phyloP scores from a whole-genome alignment of 345 rosid species.

The Lumnitzera littorea region DNA sequence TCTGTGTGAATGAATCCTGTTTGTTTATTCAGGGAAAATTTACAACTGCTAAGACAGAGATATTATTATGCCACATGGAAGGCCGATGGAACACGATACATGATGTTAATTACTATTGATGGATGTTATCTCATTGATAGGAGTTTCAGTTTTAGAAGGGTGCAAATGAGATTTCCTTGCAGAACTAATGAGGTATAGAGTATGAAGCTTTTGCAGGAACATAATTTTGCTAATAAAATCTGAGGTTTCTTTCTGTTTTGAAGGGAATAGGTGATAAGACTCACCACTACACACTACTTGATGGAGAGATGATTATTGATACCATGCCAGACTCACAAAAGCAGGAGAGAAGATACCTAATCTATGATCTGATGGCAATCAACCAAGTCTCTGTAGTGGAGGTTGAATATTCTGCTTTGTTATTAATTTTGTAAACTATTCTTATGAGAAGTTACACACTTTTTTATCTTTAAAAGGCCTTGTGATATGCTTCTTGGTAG shows the following conservation, averaged over 20 bases:
- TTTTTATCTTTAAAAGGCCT: no score
- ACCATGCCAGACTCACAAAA: conserved; percentile 79
- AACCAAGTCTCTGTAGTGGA: conserved; percentile 63
- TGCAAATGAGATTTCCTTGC: conserved; percentile 96
- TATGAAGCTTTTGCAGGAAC: conserved; percentile 10
- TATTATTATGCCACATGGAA: conserved; percentile 99
- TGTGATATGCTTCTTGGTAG: no score
- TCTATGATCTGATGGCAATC: conserved; percentile 90
- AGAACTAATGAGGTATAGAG: conserved; percentile 61
- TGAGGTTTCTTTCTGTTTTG: conserved; percentile 14
- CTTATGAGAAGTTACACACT: no score
- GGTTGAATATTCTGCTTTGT: conserved; percentile 30
- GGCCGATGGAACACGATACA: conserved; percentile 97
- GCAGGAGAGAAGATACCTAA: conserved; percentile 97
- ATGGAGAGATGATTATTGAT: conserved; percentile 98
- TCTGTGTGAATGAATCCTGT: not conserved
- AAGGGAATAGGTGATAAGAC: conserved; percentile 72
- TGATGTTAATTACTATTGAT: conserved; percentile 88
- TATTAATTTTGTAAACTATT: no score
- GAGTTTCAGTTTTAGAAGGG: conserved; percentile 80
- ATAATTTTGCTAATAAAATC: not conserved
- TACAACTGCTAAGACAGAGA: conserved; percentile 81
- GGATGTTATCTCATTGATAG: conserved; percentile 91
- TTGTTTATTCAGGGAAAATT: conserved; percentile 63
- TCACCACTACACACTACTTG: conserved; percentile 86